A percentile compares a stretch with the other conserved stretches of the same genome.
Conservation (phyloP, 306 rosid genomes). For the Heteromeles arbutifolia region DNA sequence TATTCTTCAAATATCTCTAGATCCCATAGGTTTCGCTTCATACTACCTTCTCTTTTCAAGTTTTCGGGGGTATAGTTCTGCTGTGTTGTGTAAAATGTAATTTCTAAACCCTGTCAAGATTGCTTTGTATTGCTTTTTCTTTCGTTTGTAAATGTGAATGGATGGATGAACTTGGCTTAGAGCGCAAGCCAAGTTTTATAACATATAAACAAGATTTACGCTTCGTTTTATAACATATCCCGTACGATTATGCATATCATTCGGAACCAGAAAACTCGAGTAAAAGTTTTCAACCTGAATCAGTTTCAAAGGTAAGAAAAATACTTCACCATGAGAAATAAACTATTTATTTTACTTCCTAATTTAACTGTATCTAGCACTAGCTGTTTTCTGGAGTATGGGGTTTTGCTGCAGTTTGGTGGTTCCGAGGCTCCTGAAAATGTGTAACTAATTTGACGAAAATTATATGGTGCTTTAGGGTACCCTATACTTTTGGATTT, state of each 20-base stretch:
- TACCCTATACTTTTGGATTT: no score
- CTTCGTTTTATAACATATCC: no score
- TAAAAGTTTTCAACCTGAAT: not conserved
- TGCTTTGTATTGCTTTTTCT: not conserved
- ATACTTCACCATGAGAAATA: no score
- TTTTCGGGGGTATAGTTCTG: constrained; percentile 8
- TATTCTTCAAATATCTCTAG: not conserved
- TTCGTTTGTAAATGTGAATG: not conserved
- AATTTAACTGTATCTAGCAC: no score
- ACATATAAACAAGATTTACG: not conserved
- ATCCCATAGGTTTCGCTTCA: not conserved
- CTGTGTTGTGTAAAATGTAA: constrained; percentile 3
- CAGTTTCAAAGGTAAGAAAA: not conserved
- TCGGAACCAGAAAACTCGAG: not conserved
- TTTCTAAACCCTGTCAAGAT: not conserved
- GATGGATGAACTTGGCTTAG: not conserved
- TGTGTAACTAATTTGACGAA: not conserved
- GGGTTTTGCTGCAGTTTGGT: not conserved
- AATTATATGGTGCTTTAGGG: no score
- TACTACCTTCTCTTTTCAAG: not conserved
- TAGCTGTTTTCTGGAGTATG: not conserved
- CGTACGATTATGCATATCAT: not conserved
- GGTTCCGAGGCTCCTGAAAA: not conserved
- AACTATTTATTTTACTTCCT: no score
- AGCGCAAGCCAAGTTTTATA: not conserved